Evolutionary conservation across 306 rosid species (phyloP).

Genomic region (Prunus kanzakura): DNA sequence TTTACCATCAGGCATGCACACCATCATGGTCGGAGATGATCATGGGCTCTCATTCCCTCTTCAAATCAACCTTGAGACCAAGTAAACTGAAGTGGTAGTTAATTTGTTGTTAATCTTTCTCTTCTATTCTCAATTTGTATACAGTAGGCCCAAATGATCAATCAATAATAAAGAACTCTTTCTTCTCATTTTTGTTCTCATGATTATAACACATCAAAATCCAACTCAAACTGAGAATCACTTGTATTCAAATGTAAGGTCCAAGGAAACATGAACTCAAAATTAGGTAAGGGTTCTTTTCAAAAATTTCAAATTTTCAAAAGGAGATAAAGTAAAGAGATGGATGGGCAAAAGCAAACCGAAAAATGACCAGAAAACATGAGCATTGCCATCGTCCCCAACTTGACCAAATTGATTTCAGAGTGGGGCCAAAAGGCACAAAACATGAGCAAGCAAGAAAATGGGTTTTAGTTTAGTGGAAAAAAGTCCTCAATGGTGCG

Average conservation of each 20-base stretch:
- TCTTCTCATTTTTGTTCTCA: not conserved
- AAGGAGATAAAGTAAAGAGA: not conserved
- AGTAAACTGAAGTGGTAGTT: no score
- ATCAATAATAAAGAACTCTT: not conserved
- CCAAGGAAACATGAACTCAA: not conserved
- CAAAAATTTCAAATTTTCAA: not conserved
- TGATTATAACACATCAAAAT: not conserved
- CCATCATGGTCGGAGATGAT: conserved; percentile 18
- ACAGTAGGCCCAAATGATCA: not conserved
- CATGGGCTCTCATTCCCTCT: not conserved
- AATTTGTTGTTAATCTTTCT: no score
- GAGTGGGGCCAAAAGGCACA: conserved; percentile 21
- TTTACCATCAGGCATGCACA: conserved; percentile 27
- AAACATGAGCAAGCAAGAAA: conserved; percentile 5
- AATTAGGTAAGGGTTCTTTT: not conserved
- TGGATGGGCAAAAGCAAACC: conserved; percentile 4
- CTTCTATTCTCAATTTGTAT: not conserved
- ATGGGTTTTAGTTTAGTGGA: not conserved
- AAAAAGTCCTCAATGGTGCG: conserved; percentile 20
- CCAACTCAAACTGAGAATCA: not conserved
- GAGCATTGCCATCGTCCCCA: not conserved
- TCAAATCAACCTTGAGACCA: not conserved
- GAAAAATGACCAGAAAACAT: conserved; percentile 4
- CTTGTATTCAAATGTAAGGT: not conserved
- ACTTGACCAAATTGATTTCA: conserved; percentile 7